Evolutionary conservation across 129 eudicot species (phyloP).

Genomic region (Pulicaria dysenterica): DNA sequence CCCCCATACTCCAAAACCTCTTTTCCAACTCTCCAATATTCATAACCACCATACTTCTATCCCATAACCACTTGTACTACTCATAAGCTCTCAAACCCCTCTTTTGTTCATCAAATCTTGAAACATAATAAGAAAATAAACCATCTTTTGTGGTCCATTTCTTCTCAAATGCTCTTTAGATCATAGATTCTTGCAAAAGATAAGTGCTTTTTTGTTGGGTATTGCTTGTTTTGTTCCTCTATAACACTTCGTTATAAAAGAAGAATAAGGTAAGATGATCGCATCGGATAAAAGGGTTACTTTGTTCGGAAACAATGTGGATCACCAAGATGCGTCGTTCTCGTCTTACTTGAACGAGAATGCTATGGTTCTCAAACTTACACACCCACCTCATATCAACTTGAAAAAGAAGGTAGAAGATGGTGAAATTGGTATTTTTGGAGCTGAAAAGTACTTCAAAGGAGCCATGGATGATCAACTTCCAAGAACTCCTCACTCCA

Average conservation of each 20-base stretch:
- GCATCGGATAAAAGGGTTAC: conserved; percentile 34
- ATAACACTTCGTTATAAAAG: background rate
- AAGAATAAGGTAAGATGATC: conserved; percentile 19
- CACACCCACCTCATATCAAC: conserved; percentile 28
- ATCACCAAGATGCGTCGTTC: conserved; percentile 49
- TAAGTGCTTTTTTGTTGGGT: conserved; percentile 22
- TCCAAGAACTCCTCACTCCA: conserved; percentile 28
- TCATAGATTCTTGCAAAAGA: conserved; percentile 1
- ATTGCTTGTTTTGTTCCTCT: conserved; percentile 1
- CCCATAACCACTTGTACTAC: conserved; percentile 22
- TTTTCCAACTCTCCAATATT: conserved; percentile 28
- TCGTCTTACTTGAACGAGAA: conserved; percentile 49
- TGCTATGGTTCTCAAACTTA: conserved; percentile 42
- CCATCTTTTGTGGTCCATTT: background rate
- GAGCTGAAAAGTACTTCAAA: conserved; percentile 76
- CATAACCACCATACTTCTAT: conserved; percentile 20
- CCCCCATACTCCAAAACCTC: conserved; percentile 34
- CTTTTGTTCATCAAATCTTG: conserved; percentile 22
- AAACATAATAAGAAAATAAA: background rate
- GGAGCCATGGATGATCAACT: conserved; percentile 50
- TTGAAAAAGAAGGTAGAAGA: conserved; percentile 49
- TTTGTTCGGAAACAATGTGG: conserved; percentile 36
- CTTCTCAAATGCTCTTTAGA: conserved; percentile 20
- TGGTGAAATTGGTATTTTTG: conserved; percentile 66
- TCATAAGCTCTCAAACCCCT: conserved; percentile 8